Percentiles rank a stretch among this genome's conserved stretches.
Evolutionary conservation across 129 eudicot genomes (phyloP).

Genomic region (Arctium minus): DNA sequence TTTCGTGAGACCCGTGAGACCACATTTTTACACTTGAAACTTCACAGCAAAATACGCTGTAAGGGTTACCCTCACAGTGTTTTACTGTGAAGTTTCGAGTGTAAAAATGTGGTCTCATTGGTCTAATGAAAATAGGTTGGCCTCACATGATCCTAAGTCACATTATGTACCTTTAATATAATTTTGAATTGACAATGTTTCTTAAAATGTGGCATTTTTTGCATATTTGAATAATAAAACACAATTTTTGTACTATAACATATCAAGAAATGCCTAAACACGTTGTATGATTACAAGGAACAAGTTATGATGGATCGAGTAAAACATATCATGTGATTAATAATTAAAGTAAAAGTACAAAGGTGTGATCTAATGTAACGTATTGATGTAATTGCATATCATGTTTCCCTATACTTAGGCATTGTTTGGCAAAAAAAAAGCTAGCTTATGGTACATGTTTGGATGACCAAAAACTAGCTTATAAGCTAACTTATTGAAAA

Average conservation of each 20-base stretch:
- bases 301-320: background rate
- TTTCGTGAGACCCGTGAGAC: too few species aligned
- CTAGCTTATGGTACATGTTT: too few species aligned
- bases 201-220: background rate
- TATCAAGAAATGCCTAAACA: background rate
- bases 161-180: background rate
- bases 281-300: background rate
- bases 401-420: background rate
- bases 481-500: too few species aligned
- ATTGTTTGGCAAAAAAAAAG: too few species aligned
- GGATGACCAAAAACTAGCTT: too few species aligned
- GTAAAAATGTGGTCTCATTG: too few species aligned
- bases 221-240: background rate
- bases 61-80: too few species aligned
- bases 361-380: background rate
- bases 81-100: too few species aligned
- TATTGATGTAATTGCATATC: background rate
- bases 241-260: background rate
- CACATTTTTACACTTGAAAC: too few species aligned
- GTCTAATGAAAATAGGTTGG: too few species aligned
- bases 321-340: background rate
- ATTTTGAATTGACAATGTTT: background rate
- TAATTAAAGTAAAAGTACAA: background rate
- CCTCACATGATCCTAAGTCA: too few species aligned
- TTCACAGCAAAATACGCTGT: too few species aligned